Conservation (phyloP, 257 asterid genomes). For the Lantana camara region DNA sequence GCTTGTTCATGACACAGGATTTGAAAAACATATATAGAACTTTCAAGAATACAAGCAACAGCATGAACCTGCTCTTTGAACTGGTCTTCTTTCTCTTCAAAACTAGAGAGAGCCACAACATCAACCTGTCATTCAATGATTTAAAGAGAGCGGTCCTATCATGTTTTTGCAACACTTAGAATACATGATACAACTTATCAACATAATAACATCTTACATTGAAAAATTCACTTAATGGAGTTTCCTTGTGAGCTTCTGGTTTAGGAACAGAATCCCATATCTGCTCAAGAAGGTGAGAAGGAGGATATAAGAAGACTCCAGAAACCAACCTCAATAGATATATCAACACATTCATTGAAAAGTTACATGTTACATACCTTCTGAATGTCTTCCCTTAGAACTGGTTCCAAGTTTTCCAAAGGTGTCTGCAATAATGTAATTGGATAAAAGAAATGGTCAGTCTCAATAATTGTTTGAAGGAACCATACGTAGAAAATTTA, state of each 20-base stretch:
- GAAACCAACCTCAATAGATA: slow-evolving; percentile 11
- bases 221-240: slow-evolving; percentile 92
- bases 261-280: slow-evolving; percentile 99
- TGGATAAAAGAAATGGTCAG: slow-evolving; percentile 8
- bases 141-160: slow-evolving; percentile 17
- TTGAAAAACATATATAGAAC: slow-evolving; percentile 7
- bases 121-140: slow-evolving; percentile 57
- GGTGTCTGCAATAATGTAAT: slow-evolving; percentile 66
- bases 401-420: slow-evolving; percentile 91
- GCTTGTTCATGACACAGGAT: slow-evolving; percentile 5
- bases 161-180: slow-evolving; percentile 12
- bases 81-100: slow-evolving; percentile 85
- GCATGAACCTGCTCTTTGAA: slow-evolving; percentile 75
- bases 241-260: slow-evolving; percentile 89
- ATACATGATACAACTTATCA: slow-evolving; percentile 1
- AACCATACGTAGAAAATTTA: slow-evolving; percentile 15
- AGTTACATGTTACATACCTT: slow-evolving; percentile 54
- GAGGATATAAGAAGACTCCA: slow-evolving; percentile 18
- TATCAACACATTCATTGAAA: slow-evolving; percentile 11
- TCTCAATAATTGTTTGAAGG: slow-evolving; percentile 11
- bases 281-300: slow-evolving; percentile 39
- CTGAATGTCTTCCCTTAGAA: slow-evolving; percentile 90
- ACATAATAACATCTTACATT: slow-evolving; percentile 63
- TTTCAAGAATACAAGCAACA: slow-evolving; percentile 23
- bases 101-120: slow-evolving; percentile 86